Conservation (phyloP, 495 filamentous ascomycete genomes). For the Penicillium chermesinum region DNA sequence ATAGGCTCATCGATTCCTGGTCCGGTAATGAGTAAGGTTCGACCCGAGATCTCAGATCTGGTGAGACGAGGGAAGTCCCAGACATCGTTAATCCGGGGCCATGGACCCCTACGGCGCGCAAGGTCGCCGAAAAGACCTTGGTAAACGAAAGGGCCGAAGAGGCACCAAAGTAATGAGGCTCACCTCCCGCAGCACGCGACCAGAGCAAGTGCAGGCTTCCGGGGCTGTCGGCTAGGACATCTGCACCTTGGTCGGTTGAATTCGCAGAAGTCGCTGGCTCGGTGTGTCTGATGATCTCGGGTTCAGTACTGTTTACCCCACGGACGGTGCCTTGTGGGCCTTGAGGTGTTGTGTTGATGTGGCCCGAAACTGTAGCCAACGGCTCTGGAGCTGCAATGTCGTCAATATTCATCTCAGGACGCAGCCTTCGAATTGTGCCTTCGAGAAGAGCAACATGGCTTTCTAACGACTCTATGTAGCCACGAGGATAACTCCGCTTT, state of each 20-base stretch:
- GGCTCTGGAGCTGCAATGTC: neutral
- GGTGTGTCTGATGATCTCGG: no score
- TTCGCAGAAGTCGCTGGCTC: no score
- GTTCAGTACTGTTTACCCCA: neutral
- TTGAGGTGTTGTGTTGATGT: neutral
- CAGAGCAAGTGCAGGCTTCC: neutral
- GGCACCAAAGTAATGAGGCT: conserved; percentile 6
- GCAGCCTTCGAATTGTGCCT: neutral
- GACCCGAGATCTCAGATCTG: neutral
- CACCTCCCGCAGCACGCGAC: conserved; percentile 7
- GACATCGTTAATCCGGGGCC: neutral
- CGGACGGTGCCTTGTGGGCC: neutral
- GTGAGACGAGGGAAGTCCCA: neutral
- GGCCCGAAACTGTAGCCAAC: neutral
- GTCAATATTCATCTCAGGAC: neutral
- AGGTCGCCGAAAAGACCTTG: neutral
- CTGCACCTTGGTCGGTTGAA: no score
- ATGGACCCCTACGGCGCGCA: neutral
- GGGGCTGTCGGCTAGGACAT: neutral
- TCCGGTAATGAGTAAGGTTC: neutral
- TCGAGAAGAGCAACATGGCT: neutral
- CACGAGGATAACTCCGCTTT: neutral
- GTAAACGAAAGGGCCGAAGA: neutral
- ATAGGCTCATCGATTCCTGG: neutral
- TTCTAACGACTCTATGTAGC: neutral